A percentile compares a stretch with the other conserved stretches of the same genome.
These are phyloP conservation scores for Hemisphaericaspora lyxosophila DNA, from an alignment of 1,139 yeast species.

Conservation along the genomic window DNA sequence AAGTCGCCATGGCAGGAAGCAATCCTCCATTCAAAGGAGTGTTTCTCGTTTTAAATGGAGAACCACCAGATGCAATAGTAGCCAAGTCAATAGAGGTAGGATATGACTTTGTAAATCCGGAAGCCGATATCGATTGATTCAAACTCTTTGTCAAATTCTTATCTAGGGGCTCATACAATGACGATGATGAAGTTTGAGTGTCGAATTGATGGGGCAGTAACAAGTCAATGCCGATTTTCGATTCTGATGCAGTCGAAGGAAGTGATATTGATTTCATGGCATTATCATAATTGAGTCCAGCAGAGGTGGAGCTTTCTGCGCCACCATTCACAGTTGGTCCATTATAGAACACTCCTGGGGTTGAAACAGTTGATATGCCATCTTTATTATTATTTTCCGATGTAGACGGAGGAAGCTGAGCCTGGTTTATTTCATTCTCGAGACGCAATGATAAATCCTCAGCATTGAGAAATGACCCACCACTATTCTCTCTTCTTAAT, in stretches of 20 bases:
- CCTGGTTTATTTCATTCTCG: conserved; percentile 21
- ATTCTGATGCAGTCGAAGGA: conserved; percentile 1
- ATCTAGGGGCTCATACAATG: conserved; percentile 3
- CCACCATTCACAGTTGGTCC: neutral
- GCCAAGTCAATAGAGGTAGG: conserved; percentile 43
- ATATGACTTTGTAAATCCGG: conserved; percentile 32
- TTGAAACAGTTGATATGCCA: conserved; percentile 17
- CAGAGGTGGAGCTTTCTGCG: too few relatives aligned
- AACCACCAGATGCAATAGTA: conserved; percentile 21
- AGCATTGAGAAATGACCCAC: conserved; percentile 10
- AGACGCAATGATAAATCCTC: conserved; percentile 29
- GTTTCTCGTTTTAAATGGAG: conserved; percentile 5
- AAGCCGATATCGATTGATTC: conserved; percentile 15
- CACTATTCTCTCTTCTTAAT: conserved; percentile 6
- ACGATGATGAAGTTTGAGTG: neutral
- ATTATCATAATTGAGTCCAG: conserved; percentile 2
- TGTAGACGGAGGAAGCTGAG: conserved; percentile 11
- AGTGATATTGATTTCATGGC: conserved; percentile 1
- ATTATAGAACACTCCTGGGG: conserved; percentile 16
- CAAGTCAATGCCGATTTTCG: conserved; percentile 22
- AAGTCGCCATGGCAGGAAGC: conserved; percentile 44
- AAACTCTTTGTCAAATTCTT: conserved; percentile 13
- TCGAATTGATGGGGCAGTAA: conserved; percentile 28
- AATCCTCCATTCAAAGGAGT: conserved; percentile 17
- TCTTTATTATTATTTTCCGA: neutral